These are phyloP conservation scores for Nectriaceae sp. DNA, from an alignment of 2,329 filamentous ascomycete genomes.

Conservation along the genomic window DNA sequence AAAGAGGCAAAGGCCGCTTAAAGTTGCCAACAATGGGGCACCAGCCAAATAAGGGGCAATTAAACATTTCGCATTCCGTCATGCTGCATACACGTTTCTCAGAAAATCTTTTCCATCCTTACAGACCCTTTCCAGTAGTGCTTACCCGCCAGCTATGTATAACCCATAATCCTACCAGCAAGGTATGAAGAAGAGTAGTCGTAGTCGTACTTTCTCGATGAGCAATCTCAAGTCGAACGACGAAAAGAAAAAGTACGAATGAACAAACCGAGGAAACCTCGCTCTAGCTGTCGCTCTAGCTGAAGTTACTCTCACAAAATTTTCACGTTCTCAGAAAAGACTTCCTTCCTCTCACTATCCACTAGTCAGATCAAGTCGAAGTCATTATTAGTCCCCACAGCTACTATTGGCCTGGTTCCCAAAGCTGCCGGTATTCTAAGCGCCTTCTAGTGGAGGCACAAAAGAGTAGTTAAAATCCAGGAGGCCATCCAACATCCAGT, in stretches of 20 bases:
- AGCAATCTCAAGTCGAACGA: slow-evolving; percentile 2
- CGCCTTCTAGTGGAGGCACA: slow-evolving; percentile 55
- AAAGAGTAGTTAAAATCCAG: slow-evolving; percentile 77
- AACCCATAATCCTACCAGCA: slow-evolving; percentile 5
- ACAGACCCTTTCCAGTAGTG: slow-evolving; percentile 6
- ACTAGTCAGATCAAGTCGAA: no score
- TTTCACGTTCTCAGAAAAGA: no score
- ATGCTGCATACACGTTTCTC: slow-evolving; percentile 21
- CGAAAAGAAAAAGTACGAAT: slow-evolving; percentile 1
- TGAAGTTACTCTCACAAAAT: slow-evolving; percentile 2
- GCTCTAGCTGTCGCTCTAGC: slow-evolving; percentile 2
- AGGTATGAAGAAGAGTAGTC: neutral
- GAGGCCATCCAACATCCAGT: slow-evolving; percentile 89
- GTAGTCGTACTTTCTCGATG: neutral
- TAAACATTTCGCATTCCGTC: slow-evolving; percentile 24
- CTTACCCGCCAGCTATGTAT: slow-evolving; percentile 10
- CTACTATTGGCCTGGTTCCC: no score
- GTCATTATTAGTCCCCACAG: no score
- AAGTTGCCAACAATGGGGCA: no score
- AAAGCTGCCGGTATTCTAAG: slow-evolving; percentile 32
- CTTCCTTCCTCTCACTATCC: no score
- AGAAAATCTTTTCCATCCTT: slow-evolving; percentile 12
- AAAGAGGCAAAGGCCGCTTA: no score
- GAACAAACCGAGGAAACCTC: slow-evolving; percentile 4
- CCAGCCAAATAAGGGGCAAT: slow-evolving; percentile 13